Base-by-base conservation (phyloP, 495 filamentous ascomycete genomes). In the Tricharina praecox region DNA sequence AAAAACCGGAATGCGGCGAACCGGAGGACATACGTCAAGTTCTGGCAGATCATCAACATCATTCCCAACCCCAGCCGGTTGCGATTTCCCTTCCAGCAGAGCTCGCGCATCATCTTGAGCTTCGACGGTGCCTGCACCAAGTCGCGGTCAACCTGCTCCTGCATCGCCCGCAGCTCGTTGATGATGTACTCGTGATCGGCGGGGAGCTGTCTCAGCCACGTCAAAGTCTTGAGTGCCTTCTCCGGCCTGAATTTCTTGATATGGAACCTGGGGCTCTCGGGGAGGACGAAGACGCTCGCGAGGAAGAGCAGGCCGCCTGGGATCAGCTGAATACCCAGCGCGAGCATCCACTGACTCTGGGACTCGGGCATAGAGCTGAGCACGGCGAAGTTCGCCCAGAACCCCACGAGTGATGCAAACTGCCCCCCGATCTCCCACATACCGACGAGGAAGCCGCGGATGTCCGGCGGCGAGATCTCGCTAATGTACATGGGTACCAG, bases 361-460 rank as follows among this genome's bases (percentile, higher is more conserved):
- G 25, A 20, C 10, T 19, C 9, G 4, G 25, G 7, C 3, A 21
- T 19, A 7, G 5, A 2, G n/a, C 15, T 33, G 13, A 47, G 56
- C 4, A 69, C 72, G 5, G 68, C 70, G 38, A 72, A 75, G 4
- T 71, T 73, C 24, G 70, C 71, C 73, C 73, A 75, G 59, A 69
- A 77, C 0, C 69, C 67, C 20, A 71, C 65, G 20, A 71, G 66
- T 24, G 70, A 72, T 2, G 72, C 72, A 3, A 71, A 59, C 19
- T 74, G 69, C 38, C 73, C 74, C 35, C 66, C 64, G 30, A 73
- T 67, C 49, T 77, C 71, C 45, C 74, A 70, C 21, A 76, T 59
- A 1, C 73, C 69, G 10, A 76, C 61, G 1, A 75, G 57, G 0
- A 70, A 63, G 28, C 73, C 73, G 48, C 73, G 68, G 45, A 70